phyloP scores from a whole-genome alignment of 805 yeast species.

The Ogataea allantospora region DNA sequence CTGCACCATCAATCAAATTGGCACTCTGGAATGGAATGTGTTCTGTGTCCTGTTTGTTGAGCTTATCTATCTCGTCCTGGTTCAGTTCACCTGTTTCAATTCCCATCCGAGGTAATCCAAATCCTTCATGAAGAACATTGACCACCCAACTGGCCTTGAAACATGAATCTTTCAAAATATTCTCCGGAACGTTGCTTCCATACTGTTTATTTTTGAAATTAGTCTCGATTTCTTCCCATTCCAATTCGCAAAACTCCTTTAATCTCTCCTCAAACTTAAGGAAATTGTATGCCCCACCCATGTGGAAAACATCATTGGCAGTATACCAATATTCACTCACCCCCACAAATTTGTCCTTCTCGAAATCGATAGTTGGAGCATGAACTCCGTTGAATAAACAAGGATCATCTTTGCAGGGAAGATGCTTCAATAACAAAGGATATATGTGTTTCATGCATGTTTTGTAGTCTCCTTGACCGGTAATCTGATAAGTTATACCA shows the following conservation, averaged over 20 bases:
- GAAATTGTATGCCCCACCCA: conserved; percentile 88
- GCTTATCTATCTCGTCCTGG: conserved; percentile 27
- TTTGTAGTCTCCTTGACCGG: conserved; percentile 79
- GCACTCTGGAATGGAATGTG: conserved; percentile 79
- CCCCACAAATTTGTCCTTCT: conserved; percentile 81
- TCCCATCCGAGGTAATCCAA: conserved; percentile 74
- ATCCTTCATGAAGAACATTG: conserved; percentile 88
- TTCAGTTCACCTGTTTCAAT: conserved; percentile 41
- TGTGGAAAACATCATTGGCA: conserved; percentile 82
- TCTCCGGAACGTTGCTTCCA: conserved; percentile 51
- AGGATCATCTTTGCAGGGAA: conserved; percentile 84
- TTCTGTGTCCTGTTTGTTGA: conserved; percentile 25
- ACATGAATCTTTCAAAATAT: conserved; percentile 71
- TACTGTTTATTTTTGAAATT: conserved; percentile 56
- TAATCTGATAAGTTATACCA: conserved; percentile 47
- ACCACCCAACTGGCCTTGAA: conserved; percentile 95
- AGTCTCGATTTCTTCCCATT: conserved; percentile 58
- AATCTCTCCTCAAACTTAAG: conserved; percentile 64
- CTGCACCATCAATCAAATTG: conserved; percentile 75
- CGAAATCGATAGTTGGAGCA: conserved; percentile 83
- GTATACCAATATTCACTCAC: conserved; percentile 98
- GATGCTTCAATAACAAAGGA: conserved; percentile 72
- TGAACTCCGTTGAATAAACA: conserved; percentile 95
- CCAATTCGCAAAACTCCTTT: conserved; percentile 68
- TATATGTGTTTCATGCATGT: conserved; percentile 68